Conservation (phyloP, 2,329 filamentous ascomycete genomes). For the Penicillium janthinellum region DNA sequence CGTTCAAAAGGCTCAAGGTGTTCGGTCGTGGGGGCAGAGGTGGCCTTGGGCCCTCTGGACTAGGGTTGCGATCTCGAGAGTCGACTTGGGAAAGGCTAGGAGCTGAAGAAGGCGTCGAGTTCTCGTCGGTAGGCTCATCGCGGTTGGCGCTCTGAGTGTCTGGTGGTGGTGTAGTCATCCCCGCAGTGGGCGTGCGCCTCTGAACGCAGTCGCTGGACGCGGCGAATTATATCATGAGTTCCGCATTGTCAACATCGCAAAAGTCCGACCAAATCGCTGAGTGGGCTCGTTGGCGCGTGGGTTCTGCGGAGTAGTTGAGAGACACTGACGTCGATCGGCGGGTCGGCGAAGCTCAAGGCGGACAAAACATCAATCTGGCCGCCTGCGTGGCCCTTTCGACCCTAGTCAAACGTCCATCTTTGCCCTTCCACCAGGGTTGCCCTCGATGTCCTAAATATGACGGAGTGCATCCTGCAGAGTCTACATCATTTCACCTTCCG, state of each 20-base stretch:
- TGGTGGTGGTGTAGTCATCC: constrained; percentile 23
- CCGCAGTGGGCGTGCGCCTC: constrained; percentile 29
- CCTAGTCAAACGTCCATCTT: constrained; percentile 19
- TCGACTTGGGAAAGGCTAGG: constrained; percentile 20
- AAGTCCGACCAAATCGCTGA: neutral
- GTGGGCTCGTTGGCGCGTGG: neutral
- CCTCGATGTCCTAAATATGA: constrained; percentile 40
- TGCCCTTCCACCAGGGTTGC: constrained; percentile 15
- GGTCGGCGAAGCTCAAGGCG: constrained; percentile 25
- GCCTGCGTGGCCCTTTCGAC: constrained; percentile 27
- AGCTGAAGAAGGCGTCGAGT: constrained; percentile 11
- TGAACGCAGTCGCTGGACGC: constrained; percentile 23
- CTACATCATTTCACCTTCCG: constrained; percentile 27
- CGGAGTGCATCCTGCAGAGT: constrained; percentile 28
- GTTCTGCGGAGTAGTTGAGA: neutral
- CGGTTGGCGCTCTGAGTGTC: constrained; percentile 16
- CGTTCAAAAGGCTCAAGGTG: constrained; percentile 39
- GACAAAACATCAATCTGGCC: constrained; percentile 29
- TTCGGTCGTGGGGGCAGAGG: constrained; percentile 51
- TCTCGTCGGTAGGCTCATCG: constrained; percentile 13
- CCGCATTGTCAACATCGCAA: constrained; percentile 11
- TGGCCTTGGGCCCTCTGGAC: constrained; percentile 43
- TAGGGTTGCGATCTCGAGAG: constrained; percentile 23
- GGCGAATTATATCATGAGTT: constrained; percentile 14
- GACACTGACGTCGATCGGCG: constrained; percentile 24